Evolutionary conservation across 2,329 filamentous ascomycete species (phyloP), one percentile per base, ranked within the genome.

Genomic region (Fonsecaea multimorphosa): DNA sequence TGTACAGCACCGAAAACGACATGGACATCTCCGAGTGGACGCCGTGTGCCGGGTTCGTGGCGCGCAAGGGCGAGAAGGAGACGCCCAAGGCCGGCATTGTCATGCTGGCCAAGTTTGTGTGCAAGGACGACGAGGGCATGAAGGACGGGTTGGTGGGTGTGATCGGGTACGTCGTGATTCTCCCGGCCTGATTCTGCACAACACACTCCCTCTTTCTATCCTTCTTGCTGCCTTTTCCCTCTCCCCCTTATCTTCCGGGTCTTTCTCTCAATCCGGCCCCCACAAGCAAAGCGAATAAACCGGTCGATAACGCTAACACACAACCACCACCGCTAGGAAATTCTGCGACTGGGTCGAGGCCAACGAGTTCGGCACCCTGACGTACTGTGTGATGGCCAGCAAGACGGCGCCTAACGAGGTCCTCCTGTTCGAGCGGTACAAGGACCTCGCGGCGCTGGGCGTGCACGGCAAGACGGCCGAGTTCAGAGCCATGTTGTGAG

Each of bases 401-500:
- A 60, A 61, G 16, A 64, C 65, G 14, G 61, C 61, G 9, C 61
- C 68, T 1, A 67, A 68, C 57, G 59, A 71, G 24, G 64, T 71
- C 9, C 51, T 71, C 27, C 51, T 71, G 29, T 68, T 71, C 56
- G 70, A 71, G 40, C 64, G 70, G 8, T 71, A 71, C 61, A 64
- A 65, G 64, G 65, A 70, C 34, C 62, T 66, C 12, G 34, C 56
- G 2, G 66, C 70, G 19, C 24, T 71, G 22, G 66, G 59, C 14
- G 67, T 60, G 49, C 70, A 71, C 49, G 66, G 68, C 16, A 68
- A 68, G 49, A 65, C 68, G 2, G 62, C 66, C 32, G 59, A 70
- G 52, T 71, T 71, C 61, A 66, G 67, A 63, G 61, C 61, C n/a
- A 71, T 71, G 70, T 70, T 69, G 68, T 70, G 52, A 68, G 68